Percentiles rank a stretch among this genome's conserved stretches.
These are phyloP conservation scores for Tylopilus plumbeoviolaceoides DNA, from an alignment of 768 basidiomycete species.

Conservation along the genomic window DNA sequence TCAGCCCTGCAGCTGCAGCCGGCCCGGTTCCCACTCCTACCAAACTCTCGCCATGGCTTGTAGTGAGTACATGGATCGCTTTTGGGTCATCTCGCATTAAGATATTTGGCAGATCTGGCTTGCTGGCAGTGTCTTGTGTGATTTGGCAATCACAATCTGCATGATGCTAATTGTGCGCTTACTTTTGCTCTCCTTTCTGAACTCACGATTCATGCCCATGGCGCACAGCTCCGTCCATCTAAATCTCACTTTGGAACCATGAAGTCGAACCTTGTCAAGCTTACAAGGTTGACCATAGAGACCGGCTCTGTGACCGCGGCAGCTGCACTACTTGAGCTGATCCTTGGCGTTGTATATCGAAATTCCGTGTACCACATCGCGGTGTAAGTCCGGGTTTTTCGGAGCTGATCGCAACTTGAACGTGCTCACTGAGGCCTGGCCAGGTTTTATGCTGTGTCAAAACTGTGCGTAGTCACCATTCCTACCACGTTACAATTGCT, in stretches of 20 bases:
- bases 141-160: constrained; percentile 18
- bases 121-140: constrained; percentile 15
- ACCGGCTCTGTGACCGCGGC: constrained; percentile 21
- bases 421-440: background rate
- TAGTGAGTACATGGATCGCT: constrained; percentile 2
- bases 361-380: constrained; percentile 9
- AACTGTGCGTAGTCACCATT: constrained; percentile 5
- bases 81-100: background rate
- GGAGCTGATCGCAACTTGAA: no score
- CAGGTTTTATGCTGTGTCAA: constrained; percentile 14
- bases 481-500: no score
- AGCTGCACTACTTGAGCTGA: constrained; percentile 16
- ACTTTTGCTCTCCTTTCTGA: background rate
- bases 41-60: constrained; percentile 2
- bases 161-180: constrained; percentile 15
- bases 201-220: background rate
- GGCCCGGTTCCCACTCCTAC: no score
- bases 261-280: constrained; percentile 1
- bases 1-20: no score
- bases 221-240: constrained; percentile 14
- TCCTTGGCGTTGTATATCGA: constrained; percentile 7
- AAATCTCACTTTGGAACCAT: background rate
- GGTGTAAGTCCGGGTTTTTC: constrained; percentile 9
- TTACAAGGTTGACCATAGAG: constrained; percentile 23
- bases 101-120: constrained; percentile 18